Evolutionary conservation across 1,284 basidiomycete species (phyloP).

Genomic region (Leccinum subrobustum): DNA sequence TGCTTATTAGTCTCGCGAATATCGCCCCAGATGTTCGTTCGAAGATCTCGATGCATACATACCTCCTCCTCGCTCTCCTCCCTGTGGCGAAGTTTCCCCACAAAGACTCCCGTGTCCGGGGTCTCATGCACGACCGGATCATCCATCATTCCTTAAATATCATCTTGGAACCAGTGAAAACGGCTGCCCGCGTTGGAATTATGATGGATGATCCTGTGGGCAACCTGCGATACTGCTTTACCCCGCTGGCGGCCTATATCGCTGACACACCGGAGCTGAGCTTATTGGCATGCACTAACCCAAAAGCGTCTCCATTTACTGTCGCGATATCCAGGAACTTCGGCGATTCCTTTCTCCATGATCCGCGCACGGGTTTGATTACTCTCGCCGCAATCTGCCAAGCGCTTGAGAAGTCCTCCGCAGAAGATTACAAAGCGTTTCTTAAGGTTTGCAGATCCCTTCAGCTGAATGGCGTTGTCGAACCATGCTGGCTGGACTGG

Average conservation of each 20-base stretch:
- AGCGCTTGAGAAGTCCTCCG: background rate
- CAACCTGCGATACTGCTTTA: background rate
- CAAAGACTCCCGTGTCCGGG: background rate
- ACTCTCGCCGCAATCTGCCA: background rate
- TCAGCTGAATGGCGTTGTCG: background rate
- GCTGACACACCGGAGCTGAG: background rate
- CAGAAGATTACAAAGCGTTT: background rate
- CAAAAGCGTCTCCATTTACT: background rate
- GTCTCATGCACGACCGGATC: constrained; percentile 15
- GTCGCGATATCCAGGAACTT: background rate
- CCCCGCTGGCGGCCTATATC: background rate
- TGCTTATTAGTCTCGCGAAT: constrained; percentile 7
- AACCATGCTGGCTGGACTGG: background rate
- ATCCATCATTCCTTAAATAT: constrained; percentile 33
- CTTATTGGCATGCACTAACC: background rate
- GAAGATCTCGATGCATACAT: constrained; percentile 32
- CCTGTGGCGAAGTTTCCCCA: constrained; percentile 28
- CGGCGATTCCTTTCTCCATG: background rate
- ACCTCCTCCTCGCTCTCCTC: constrained; percentile 32
- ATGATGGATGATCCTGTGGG: constrained; percentile 33
- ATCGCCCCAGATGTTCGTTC: constrained; percentile 8
- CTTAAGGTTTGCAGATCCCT: background rate
- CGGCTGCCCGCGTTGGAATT: constrained; percentile 25
- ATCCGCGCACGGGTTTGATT: background rate
- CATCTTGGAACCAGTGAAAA: constrained; percentile 31